Evolutionary conservation across 305 asterid genomes (phyloP).

Genomic region (Striga hermonthica): DNA sequence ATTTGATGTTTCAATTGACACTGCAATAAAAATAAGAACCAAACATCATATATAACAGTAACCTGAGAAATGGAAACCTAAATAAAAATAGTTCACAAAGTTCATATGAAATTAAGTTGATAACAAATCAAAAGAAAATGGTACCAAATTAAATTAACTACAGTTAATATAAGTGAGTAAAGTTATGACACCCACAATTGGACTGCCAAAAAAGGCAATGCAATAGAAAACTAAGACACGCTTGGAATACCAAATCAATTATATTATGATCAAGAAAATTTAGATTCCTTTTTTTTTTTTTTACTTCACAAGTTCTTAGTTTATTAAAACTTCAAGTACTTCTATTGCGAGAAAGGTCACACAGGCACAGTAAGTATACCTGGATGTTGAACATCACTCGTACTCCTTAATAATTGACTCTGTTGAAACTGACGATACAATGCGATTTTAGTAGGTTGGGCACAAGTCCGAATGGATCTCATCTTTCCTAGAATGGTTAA

Average conservation of each 20-base stretch:
- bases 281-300: not conserved
- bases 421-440: slow-evolving; percentile 34
- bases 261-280: slow-evolving; percentile 1
- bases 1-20: slow-evolving; percentile 29
- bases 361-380: slow-evolving; percentile 29
- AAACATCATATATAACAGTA: no score
- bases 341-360: not conserved
- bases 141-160: not conserved
- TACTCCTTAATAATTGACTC: slow-evolving; percentile 20
- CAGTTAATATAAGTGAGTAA: not conserved
- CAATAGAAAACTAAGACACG: not conserved
- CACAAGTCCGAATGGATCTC: slow-evolving; percentile 32
- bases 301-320: not conserved
- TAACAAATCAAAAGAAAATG: slow-evolving; percentile 12
- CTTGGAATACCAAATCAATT: slow-evolving; percentile 9
- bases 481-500: slow-evolving; percentile 25
- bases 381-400: slow-evolving; percentile 26
- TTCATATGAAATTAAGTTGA: slow-evolving; percentile 15
- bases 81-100: no score
- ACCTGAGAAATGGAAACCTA: no score
- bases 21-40: slow-evolving; percentile 25
- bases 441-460: slow-evolving; percentile 28
- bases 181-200: slow-evolving; percentile 12
- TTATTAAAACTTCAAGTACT: no score
- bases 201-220: not conserved